Percentiles rank a stretch among this genome's conserved stretches.
phyloP scores from a whole-genome alignment of 805 yeast genomes.

The Teunomyces stri region DNA sequence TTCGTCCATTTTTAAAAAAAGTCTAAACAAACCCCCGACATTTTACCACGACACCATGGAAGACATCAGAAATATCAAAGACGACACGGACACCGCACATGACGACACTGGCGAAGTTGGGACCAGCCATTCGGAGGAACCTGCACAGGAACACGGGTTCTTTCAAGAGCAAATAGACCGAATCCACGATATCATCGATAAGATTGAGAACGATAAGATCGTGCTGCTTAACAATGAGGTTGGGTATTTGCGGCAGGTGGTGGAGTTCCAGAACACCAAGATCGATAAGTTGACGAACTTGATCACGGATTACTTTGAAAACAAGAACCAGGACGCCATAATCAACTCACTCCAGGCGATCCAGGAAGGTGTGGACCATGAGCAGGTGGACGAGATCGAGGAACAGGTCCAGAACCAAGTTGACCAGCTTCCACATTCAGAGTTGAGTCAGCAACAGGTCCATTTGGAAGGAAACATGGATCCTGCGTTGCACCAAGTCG shows the following conservation, averaged over 20 bases:
- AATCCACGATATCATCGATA: constrained; percentile 4
- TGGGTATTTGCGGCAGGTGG: constrained; percentile 32
- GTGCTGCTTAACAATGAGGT: constrained; percentile 29
- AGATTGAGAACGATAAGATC: constrained; percentile 12
- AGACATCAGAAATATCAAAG: constrained; percentile 3
- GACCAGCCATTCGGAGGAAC: neutral
- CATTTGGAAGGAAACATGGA: constrained; percentile 38
- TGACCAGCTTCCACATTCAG: constrained; percentile 15
- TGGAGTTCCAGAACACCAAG: constrained; percentile 37
- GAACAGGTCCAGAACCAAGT: constrained; percentile 21
- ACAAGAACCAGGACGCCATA: constrained; percentile 28
- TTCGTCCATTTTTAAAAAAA: constrained; percentile 2
- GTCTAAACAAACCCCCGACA: constrained; percentile 10
- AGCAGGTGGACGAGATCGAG: constrained; percentile 19
- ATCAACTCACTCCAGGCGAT: constrained; percentile 28
- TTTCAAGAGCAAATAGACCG: constrained; percentile 5
- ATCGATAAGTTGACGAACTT: constrained; percentile 37
- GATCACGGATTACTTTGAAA: constrained; percentile 31
- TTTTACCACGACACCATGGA: constrained; percentile 9
- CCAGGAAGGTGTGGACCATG: constrained; percentile 16
- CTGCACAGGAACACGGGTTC: neutral
- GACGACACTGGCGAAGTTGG: neutral
- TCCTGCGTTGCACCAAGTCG: constrained; percentile 41
- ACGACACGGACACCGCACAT: neutral
- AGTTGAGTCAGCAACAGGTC: constrained; percentile 14